phyloP scores from a whole-genome alignment of 148 eudicot genomes.

The Rhododendron henanense region DNA sequence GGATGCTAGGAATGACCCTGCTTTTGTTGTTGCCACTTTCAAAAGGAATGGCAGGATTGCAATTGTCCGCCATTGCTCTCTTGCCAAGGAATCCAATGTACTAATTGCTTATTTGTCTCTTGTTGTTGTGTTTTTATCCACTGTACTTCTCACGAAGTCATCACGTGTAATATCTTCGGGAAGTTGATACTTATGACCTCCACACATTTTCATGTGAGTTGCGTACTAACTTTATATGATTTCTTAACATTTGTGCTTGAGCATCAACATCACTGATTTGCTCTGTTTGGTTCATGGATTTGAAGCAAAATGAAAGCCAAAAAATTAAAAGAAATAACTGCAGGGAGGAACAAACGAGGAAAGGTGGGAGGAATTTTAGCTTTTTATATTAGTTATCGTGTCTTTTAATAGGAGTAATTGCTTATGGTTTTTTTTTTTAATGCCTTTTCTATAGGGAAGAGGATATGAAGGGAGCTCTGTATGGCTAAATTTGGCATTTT shows the following conservation, averaged over 20 bases:
- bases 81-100: conserved; percentile 28
- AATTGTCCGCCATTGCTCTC: conserved; percentile 25
- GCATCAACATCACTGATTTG: not conserved
- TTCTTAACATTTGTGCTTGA: not conserved
- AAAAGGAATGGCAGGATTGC: conserved; percentile 17
- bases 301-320: not conserved
- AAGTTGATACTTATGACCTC: conserved; percentile 1
- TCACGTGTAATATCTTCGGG: not conserved
- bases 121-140: conserved; percentile 13
- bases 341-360: not conserved
- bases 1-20: conserved; percentile 32
- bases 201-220: not conserved
- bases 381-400: not conserved
- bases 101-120: conserved; percentile 18
- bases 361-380: not conserved
- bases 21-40: conserved; percentile 30
- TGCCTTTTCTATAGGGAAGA: not conserved
- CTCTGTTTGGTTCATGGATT: not conserved
- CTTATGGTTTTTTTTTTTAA: not conserved
- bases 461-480: not conserved
- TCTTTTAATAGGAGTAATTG: not conserved
- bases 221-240: not conserved
- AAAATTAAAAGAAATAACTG: not conserved
- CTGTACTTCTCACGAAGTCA: conserved; percentile 13
- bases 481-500: not conserved